Percentiles rank a stretch among this genome's conserved stretches.
Conservation (phyloP, 108 stramenopile species). For the Nitzschia sp. region DNA sequence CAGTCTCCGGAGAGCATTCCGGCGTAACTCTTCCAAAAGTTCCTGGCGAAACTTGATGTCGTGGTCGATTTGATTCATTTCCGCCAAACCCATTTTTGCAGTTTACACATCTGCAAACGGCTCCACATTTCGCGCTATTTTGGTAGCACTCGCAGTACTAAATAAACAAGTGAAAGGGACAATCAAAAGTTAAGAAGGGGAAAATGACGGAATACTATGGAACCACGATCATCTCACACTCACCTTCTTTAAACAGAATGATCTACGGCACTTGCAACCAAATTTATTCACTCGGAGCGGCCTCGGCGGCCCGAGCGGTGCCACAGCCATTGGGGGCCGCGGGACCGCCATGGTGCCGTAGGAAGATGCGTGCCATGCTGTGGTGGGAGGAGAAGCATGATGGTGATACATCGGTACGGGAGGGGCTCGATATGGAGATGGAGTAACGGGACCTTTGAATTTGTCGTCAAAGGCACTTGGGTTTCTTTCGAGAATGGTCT, state of each 20-base stretch:
- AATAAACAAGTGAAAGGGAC: background rate
- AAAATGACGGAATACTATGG: background rate
- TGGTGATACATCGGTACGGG: background rate
- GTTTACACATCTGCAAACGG: conserved; percentile 66
- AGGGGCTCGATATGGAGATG: conserved; percentile 7
- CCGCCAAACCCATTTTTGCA: conserved; percentile 25
- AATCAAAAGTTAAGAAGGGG: conserved; percentile 1
- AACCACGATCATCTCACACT: background rate
- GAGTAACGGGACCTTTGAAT: conserved; percentile 28
- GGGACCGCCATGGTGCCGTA: conserved; percentile 1
- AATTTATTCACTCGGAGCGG: conserved; percentile 36
- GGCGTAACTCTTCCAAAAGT: background rate
- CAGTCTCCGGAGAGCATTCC: background rate
- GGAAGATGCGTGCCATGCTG: conserved; percentile 1
- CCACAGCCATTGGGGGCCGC: background rate
- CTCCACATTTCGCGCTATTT: conserved; percentile 79
- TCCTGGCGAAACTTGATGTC: background rate
- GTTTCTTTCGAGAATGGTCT: conserved; percentile 67
- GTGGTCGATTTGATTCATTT: background rate
- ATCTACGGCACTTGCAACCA: conserved; percentile 94
- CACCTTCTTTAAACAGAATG: conserved; percentile 90
- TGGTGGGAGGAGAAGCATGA: conserved; percentile 18
- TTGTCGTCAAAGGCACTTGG: conserved; percentile 78
- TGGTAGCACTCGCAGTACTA: conserved; percentile 92
- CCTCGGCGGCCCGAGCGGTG: background rate